These are phyloP conservation scores for Kodamaea fungicola DNA, from an alignment of 1,139 yeast species.

Conservation along the genomic window DNA sequence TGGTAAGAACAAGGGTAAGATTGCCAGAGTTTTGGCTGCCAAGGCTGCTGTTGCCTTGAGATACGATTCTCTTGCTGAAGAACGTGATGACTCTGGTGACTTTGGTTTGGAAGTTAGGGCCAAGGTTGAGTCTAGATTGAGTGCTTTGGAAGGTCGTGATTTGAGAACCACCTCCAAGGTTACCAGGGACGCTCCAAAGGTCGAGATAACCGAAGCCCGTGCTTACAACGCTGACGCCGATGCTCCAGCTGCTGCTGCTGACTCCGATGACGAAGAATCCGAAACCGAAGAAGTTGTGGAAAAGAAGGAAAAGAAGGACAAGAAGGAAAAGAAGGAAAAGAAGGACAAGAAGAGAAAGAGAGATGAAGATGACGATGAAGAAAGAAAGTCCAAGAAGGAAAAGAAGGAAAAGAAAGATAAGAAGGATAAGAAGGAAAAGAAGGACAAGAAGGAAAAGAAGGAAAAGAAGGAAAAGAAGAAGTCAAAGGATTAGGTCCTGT, in stretches of 20 bases:
- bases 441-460: conserved; percentile 30
- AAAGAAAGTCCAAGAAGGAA: conserved; percentile 31
- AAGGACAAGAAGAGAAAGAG: conserved; percentile 33
- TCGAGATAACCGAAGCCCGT: conserved; percentile 77
- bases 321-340: conserved; percentile 13
- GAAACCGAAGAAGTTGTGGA: conserved; percentile 30
- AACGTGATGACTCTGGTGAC: conserved; percentile 92
- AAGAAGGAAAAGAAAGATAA: conserved; percentile 42
- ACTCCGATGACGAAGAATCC: conserved; percentile 49
- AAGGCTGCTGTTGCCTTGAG: conserved; percentile 96
- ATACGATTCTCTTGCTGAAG: conserved; percentile 96
- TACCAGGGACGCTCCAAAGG: conserved; percentile 74
- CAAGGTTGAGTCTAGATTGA: conserved; percentile 91
- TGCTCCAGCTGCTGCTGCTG: conserved; percentile 50
- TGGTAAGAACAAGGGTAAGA: conserved; percentile 97
- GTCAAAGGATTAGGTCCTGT: conserved; percentile 2
- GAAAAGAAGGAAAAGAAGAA: conserved; percentile 31
- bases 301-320: conserved; percentile 30
- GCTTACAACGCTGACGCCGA: conserved; percentile 96
- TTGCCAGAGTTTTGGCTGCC: conserved; percentile 98
- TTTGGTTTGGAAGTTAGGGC: conserved; percentile 89
- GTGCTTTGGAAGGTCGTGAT: conserved; percentile 94
- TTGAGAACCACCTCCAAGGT: conserved; percentile 78
- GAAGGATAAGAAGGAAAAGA: conserved; percentile 25
- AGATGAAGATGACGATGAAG: conserved; percentile 38